phyloP scores from a whole-genome alignment of 2,329 filamentous ascomycete genomes.

The Cladosporium sp. region DNA sequence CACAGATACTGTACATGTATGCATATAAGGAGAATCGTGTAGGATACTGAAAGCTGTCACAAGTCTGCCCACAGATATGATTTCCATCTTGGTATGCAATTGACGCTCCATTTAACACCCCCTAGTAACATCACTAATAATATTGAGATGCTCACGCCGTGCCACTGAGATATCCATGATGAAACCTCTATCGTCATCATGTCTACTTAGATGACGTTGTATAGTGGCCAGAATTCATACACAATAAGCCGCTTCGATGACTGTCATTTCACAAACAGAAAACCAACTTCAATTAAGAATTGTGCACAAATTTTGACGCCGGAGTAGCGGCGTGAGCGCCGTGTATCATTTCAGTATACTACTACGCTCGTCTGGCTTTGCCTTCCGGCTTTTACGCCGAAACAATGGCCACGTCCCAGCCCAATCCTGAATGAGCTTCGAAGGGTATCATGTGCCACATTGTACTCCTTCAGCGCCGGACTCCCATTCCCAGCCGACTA shows the following conservation, averaged over 20 bases:
- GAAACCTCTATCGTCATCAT: neutral
- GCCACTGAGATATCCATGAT: neutral
- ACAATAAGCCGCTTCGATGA: neutral
- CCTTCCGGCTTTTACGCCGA: slow-evolving; percentile 18
- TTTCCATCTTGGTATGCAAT: neutral
- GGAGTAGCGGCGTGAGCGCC: slow-evolving; percentile 18
- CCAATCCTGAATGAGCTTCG: slow-evolving; percentile 20
- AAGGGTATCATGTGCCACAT: neutral
- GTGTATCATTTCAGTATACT: slow-evolving; percentile 19
- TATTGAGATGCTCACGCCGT: neutral
- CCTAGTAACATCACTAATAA: neutral
- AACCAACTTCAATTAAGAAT: neutral
- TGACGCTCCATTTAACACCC: neutral
- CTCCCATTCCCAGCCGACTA: slow-evolving; percentile 28
- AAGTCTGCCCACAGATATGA: neutral
- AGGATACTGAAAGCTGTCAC: neutral
- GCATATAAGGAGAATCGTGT: neutral
- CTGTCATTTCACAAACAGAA: neutral
- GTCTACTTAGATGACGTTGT: neutral
- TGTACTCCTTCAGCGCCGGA: slow-evolving; percentile 19
- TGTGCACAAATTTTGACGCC: neutral
- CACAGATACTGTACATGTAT: neutral
- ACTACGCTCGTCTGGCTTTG: slow-evolving; percentile 13
- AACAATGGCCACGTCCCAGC: slow-evolving; percentile 16
- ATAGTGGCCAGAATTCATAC: neutral